phyloP scores from a whole-genome alignment of 371 early-diverging fungal species.

The Mortierella sp. region DNA sequence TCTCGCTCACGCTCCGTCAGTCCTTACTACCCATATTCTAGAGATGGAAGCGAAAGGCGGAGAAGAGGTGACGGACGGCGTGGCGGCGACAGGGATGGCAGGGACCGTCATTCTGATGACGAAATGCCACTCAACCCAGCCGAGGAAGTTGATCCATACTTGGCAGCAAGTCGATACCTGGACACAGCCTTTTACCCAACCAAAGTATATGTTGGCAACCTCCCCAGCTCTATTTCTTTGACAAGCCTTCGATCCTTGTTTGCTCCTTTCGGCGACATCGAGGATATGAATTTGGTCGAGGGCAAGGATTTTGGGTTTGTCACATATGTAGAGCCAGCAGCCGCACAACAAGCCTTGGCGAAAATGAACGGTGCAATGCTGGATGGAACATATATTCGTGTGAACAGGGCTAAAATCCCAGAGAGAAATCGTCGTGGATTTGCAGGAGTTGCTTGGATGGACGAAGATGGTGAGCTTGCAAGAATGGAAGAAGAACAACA shows the following conservation, averaged over 20 bases:
- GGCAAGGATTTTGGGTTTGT: constrained; percentile 73
- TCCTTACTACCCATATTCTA: constrained; percentile 29
- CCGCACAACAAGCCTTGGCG: constrained; percentile 63
- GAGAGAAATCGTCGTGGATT: constrained; percentile 72
- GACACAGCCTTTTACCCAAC: constrained; percentile 71
- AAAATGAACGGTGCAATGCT: constrained; percentile 65
- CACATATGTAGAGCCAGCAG: constrained; percentile 62
- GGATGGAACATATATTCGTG: constrained; percentile 65
- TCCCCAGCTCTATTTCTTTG: constrained; percentile 57
- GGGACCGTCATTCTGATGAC: constrained; percentile 30
- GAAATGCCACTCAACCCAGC: constrained; percentile 23
- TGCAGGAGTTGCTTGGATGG: constrained; percentile 73
- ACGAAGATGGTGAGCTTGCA: constrained; percentile 61
- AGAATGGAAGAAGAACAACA: constrained; percentile 52
- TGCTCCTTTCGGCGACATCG: constrained; percentile 65
- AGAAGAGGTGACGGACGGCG: constrained; percentile 22
- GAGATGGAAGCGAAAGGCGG: constrained; percentile 12
- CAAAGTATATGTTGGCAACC: constrained; percentile 69
- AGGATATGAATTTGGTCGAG: constrained; percentile 67
- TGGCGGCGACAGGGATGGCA: constrained; percentile 28
- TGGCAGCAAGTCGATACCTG: constrained; percentile 67
- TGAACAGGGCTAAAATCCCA: constrained; percentile 73
- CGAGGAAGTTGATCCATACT: constrained; percentile 54
- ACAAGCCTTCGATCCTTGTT: constrained; percentile 59
- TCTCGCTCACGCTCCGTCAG: constrained; percentile 46